Evolutionary conservation across 2,329 filamentous ascomycete species (phyloP).

Genomic region (Paraphoma chrysanthemicola): DNA sequence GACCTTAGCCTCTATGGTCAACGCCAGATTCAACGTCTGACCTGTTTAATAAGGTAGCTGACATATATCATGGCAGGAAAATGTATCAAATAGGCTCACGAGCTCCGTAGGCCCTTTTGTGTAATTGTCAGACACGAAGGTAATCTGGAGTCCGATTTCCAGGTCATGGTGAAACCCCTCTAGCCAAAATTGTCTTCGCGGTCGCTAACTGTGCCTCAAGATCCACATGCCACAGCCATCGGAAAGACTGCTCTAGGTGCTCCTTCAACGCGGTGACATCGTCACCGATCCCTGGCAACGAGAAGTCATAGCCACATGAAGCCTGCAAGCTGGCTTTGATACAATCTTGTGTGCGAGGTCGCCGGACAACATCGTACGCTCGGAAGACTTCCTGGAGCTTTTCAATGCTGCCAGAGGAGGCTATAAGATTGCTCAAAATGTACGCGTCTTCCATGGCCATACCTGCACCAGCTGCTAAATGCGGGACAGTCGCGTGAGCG

Average conservation of each 20-base stretch:
- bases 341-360: conserved; percentile 47
- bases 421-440: conserved; percentile 49
- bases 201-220: conserved; percentile 27
- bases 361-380: conserved; percentile 45
- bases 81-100: too few species aligned
- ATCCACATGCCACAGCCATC: conserved; percentile 40
- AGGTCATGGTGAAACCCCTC: not conserved
- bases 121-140: too few species aligned
- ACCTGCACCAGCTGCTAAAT: conserved; percentile 62
- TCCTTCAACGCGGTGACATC: conserved; percentile 20
- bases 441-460: conserved; percentile 63
- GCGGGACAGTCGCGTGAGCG: conserved; percentile 61
- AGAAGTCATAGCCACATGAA: conserved; percentile 29
- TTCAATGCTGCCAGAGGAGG: conserved; percentile 2
- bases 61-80: too few species aligned
- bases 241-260: conserved; percentile 20
- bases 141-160: not conserved
- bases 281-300: conserved; percentile 21
- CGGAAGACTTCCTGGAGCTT: conserved; percentile 42
- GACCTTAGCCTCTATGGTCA: too few species aligned
- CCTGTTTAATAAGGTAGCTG: too few species aligned
- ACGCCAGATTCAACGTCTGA: too few species aligned
- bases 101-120: too few species aligned
- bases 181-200: conserved; percentile 12
- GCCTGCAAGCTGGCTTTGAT: conserved; percentile 34